These are phyloP conservation scores for Stygiomarasmius scandens DNA, from an alignment of 1,284 basidiomycete species.

Conservation along the genomic window DNA sequence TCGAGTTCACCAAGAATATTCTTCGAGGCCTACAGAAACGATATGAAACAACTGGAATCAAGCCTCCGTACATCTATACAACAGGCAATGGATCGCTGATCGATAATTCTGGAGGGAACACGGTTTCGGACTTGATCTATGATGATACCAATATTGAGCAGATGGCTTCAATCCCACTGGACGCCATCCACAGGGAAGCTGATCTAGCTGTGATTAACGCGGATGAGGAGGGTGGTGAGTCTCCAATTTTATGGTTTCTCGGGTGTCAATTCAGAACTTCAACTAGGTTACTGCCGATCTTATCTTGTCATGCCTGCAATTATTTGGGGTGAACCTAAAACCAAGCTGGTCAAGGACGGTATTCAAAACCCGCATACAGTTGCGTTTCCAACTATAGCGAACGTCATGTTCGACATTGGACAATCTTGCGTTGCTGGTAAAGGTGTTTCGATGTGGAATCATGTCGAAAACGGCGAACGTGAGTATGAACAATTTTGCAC, in stretches of 20 bases:
- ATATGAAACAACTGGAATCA: constrained; percentile 41
- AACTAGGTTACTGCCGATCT: too few species aligned
- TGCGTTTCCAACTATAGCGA: too few species aligned
- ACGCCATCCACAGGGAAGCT: constrained; percentile 42
- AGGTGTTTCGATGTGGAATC: too few species aligned
- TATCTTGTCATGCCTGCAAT: too few species aligned
- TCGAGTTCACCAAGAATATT: constrained; percentile 41
- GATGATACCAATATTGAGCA: constrained; percentile 42
- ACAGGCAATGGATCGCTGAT: background rate
- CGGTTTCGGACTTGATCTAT: constrained; percentile 37
- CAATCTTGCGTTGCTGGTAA: too few species aligned
- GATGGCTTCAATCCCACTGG: constrained; percentile 39
- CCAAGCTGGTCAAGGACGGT: too few species aligned
- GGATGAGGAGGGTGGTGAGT: constrained; percentile 40
- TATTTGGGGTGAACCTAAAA: too few species aligned
- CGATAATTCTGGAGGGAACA: constrained; percentile 38
- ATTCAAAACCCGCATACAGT: too few species aligned
- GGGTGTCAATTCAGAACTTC: too few species aligned
- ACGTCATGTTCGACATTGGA: too few species aligned
- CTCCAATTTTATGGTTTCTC: background rate
- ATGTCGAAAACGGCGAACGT: too few species aligned
- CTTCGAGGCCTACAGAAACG: constrained; percentile 46
- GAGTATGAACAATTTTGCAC: too few species aligned
- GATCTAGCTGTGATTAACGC: constrained; percentile 43
- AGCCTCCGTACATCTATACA: constrained; percentile 52